Conservation (phyloP, 2,329 filamentous ascomycete species). For the Fusarium sp. region DNA sequence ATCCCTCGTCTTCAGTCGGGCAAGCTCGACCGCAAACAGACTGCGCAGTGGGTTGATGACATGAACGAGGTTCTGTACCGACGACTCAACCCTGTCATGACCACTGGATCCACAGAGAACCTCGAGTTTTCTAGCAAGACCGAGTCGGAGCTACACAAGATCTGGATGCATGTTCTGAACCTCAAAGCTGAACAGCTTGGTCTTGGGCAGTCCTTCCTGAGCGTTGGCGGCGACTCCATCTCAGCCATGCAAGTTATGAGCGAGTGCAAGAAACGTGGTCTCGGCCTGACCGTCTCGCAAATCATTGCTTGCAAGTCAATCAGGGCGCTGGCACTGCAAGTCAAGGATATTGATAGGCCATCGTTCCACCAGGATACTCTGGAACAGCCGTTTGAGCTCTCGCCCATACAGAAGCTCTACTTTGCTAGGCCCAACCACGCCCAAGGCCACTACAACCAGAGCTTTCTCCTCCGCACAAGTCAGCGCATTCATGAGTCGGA, state of each 20-base stretch:
- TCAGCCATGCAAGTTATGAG: conserved; percentile 54
- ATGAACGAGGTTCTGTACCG: conserved; percentile 26
- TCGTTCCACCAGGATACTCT: background rate
- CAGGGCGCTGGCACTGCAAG: conserved; percentile 12
- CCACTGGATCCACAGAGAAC: background rate
- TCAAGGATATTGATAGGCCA: conserved; percentile 19
- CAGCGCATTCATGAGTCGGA: background rate
- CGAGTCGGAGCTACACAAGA: conserved; percentile 20
- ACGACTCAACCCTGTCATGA: conserved; percentile 18
- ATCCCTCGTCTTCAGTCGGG: conserved; percentile 33
- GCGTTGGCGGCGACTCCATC: conserved; percentile 56
- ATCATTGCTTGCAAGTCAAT: conserved; percentile 44
- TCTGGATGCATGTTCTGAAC: conserved; percentile 32
- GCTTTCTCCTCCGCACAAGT: conserved; percentile 30
- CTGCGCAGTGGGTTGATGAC: conserved; percentile 23
- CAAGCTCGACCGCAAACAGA: conserved; percentile 33
- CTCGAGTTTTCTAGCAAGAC: background rate
- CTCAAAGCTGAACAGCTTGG: conserved; percentile 35
- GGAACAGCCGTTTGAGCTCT: conserved; percentile 17
- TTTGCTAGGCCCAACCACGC: conserved; percentile 21
- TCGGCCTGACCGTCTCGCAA: conserved; percentile 43
- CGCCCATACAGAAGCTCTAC: conserved; percentile 35
- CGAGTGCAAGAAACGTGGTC: conserved; percentile 42
- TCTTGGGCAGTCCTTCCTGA: conserved; percentile 46
- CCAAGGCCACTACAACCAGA: conserved; percentile 36